Percentiles rank a stretch among this genome's conserved stretches.
Evolutionary conservation across 306 rosid genomes (phyloP).

Genomic region (Quercus parvula): DNA sequence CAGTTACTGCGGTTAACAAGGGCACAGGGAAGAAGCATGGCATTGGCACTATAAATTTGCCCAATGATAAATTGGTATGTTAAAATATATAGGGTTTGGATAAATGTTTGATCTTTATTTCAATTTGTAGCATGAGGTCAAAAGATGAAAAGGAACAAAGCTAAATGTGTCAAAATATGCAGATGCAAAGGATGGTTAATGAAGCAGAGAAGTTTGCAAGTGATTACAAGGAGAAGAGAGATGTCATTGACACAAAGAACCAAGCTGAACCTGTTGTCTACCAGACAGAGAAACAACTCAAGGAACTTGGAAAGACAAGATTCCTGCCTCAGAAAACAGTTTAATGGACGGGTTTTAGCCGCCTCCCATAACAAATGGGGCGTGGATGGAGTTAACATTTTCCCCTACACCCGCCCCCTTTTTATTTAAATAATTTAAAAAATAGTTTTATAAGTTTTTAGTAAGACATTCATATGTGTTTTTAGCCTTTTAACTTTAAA

Average conservation of each 20-base stretch:
- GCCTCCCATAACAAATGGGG: too few species aligned
- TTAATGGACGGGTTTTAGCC: too few species aligned
- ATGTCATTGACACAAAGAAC: conserved; percentile 81
- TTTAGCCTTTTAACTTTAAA: too few species aligned
- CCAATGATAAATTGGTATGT: conserved; percentile 60
- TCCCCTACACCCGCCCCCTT: too few species aligned
- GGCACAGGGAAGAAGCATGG: conserved; percentile 90
- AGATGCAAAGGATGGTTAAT: conserved; percentile 76
- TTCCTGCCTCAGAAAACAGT: conserved; percentile 45
- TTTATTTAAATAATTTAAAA: too few species aligned
- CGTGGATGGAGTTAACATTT: too few species aligned
- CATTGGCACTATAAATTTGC: conserved; percentile 84
- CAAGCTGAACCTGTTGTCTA: conserved; percentile 87
- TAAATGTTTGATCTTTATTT: not conserved
- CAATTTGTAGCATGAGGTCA: not conserved
- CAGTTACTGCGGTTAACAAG: conserved; percentile 80
- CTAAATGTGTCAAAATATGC: conserved; percentile 8
- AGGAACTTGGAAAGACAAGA: conserved; percentile 82
- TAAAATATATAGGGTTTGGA: not conserved
- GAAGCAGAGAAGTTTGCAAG: conserved; percentile 74
- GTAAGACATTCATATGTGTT: too few species aligned
- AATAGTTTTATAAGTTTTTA: too few species aligned
- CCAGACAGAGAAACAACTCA: conserved; percentile 86
- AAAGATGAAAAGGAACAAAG: not conserved
- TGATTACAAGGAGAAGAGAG: conserved; percentile 91